A percentile compares a stretch with the other conserved stretches of the same genome.
Conservation (phyloP, 306 rosid species). For the Fragaria nilgerrensis region DNA sequence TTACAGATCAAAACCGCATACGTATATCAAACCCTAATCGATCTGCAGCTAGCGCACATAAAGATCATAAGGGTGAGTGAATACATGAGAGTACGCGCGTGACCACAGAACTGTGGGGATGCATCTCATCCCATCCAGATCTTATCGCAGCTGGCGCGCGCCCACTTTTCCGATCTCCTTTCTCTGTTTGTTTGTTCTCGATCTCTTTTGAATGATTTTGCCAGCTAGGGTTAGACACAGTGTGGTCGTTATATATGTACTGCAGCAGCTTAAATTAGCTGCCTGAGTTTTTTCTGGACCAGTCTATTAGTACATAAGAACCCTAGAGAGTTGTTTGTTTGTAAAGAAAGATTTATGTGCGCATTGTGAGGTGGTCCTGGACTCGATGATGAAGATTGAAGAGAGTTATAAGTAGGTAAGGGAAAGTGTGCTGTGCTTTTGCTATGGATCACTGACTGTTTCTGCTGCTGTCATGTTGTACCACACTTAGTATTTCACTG, state of each 20-base stretch:
- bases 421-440: neutral
- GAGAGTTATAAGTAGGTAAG: neutral
- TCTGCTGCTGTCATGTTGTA: neutral
- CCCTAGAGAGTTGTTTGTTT: constrained; percentile 1
- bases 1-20: neutral
- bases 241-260: neutral
- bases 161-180: neutral
- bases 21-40: neutral
- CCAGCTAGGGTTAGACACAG: constrained; percentile 6
- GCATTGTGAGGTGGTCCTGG: constrained; percentile 3
- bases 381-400: neutral
- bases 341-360: neutral
- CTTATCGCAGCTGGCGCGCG: neutral
- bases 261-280: neutral
- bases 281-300: constrained; percentile 33
- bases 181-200: neutral
- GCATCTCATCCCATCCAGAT: neutral
- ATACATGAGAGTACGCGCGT: neutral
- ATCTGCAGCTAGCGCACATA: neutral
- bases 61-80: neutral
- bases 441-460: neutral
- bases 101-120: constrained; percentile 6
- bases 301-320: constrained; percentile 16
- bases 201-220: neutral
- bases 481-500: neutral